Evolutionary conservation across 805 yeast species (phyloP).

Genomic region (Candida insectorum): DNA sequence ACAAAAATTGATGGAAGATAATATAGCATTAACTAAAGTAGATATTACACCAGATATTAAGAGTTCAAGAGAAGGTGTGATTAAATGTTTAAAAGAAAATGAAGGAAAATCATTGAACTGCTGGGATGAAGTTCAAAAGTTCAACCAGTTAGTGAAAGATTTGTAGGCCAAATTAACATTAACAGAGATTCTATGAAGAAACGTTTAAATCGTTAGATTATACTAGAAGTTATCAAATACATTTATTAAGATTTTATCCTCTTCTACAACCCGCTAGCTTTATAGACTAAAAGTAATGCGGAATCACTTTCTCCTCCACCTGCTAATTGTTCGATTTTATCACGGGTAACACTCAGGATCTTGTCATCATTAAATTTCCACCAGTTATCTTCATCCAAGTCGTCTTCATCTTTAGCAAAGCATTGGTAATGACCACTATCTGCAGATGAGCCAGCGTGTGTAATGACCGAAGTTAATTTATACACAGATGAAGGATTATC

Average conservation of each 20-base stretch:
- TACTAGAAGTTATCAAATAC: not conserved
- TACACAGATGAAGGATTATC: conserved; percentile 88
- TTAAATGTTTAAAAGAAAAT: conserved; percentile 60
- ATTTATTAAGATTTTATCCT: not conserved
- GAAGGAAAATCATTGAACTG: conserved; percentile 70
- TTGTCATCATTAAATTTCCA: conserved; percentile 94
- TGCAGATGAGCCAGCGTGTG: conserved; percentile 94
- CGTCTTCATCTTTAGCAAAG: conserved; percentile 69
- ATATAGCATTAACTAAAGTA: conserved; percentile 28
- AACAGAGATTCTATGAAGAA: not conserved
- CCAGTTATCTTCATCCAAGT: conserved; percentile 73
- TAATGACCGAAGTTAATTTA: conserved; percentile 75
- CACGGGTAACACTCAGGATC: conserved; percentile 72
- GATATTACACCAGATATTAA: conserved; percentile 37
- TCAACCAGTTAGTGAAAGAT: conserved; percentile 56
- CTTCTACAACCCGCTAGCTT: conserved; percentile 61
- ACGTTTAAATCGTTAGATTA: not conserved
- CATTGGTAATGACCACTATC: conserved; percentile 98
- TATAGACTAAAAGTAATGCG: conserved; percentile 84
- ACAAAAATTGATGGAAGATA: conserved; percentile 32
- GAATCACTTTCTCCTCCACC: conserved; percentile 99
- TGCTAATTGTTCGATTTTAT: conserved; percentile 78
- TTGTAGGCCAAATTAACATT: conserved; percentile 35
- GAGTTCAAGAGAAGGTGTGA: conserved; percentile 47
- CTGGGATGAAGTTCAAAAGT: conserved; percentile 73